A percentile compares a stretch with the other conserved stretches of the same genome.
phyloP scores from a whole-genome alignment of 495 filamentous ascomycete species.

The Aspergillus affinis region DNA sequence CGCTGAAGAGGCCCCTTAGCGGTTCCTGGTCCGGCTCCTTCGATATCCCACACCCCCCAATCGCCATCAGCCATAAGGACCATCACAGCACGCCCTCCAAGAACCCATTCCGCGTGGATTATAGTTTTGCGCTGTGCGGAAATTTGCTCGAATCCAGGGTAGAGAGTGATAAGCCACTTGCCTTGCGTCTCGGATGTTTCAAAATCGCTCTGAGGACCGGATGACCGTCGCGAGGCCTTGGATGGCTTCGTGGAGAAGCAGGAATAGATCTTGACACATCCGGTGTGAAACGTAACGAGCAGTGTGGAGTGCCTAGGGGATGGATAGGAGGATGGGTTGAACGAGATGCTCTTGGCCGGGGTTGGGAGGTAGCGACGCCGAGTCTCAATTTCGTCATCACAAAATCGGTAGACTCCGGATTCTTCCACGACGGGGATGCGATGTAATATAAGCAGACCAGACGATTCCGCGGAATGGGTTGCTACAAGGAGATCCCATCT shows the following conservation, averaged over 20 bases:
- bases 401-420: slow-evolving; percentile 32
- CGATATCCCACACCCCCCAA: slow-evolving; percentile 93
- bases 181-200: slow-evolving; percentile 40
- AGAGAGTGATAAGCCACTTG: slow-evolving; percentile 68
- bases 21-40: slow-evolving; percentile 59
- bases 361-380: slow-evolving; percentile 64
- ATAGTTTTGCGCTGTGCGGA: slow-evolving; percentile 65
- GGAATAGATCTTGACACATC: slow-evolving; percentile 68
- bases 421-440: slow-evolving; percentile 46
- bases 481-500: slow-evolving; percentile 59
- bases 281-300: slow-evolving; percentile 64
- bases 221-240: slow-evolving; percentile 28
- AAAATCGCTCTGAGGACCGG: slow-evolving; percentile 29
- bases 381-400: slow-evolving; percentile 50
- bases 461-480: slow-evolving; percentile 65
- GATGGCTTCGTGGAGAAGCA: slow-evolving; percentile 38
- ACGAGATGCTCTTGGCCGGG: slow-evolving; percentile 65
- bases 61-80: slow-evolving; percentile 79
- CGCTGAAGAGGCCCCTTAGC: slow-evolving; percentile 55
- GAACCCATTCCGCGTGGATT: slow-evolving; percentile 79
- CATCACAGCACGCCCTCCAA: slow-evolving; percentile 74
- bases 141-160: slow-evolving; percentile 59
- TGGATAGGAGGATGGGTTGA: slow-evolving; percentile 66
- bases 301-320: slow-evolving; percentile 59
- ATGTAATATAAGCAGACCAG: slow-evolving; percentile 60